phyloP scores from a whole-genome alignment of 2,329 filamentous ascomycete genomes.

The Neofusicoccum ribis region DNA sequence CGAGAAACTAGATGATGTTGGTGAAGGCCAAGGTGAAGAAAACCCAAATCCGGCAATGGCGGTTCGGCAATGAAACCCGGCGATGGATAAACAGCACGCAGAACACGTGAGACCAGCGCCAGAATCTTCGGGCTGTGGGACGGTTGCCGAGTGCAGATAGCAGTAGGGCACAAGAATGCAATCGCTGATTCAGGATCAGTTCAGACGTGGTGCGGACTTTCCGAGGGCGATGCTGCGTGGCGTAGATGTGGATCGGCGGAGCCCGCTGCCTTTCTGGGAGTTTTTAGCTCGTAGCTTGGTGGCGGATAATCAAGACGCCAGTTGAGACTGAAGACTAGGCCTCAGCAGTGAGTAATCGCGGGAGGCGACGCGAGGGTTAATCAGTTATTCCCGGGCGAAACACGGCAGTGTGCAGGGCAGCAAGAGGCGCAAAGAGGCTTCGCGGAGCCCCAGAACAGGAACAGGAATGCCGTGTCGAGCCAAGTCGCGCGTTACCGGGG shows the following conservation, averaged over 20 bases:
- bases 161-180: too few relatives aligned
- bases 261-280: neutral
- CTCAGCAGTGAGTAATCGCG: neutral
- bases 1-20: too few relatives aligned
- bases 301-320: neutral
- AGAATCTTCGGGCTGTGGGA: too few relatives aligned
- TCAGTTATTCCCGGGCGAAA: neutral
- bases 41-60: too few relatives aligned
- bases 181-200: neutral
- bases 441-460: constrained; percentile 9
- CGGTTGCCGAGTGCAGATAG: too few relatives aligned
- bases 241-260: constrained; percentile 8
- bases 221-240: neutral
- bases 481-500: constrained; percentile 7
- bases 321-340: too few relatives aligned
- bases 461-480: constrained; percentile 1
- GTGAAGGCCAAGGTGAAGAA: too few relatives aligned
- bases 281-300: neutral
- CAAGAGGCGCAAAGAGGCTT: neutral
- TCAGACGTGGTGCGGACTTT: neutral
- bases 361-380: neutral
- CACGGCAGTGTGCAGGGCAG: neutral
- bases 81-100: too few relatives aligned
- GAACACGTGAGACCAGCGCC: too few relatives aligned
- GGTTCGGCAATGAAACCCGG: too few relatives aligned